These are phyloP conservation scores for Fusarium burgessii DNA, from an alignment of 2,329 filamentous ascomycete genomes.

Conservation along the genomic window DNA sequence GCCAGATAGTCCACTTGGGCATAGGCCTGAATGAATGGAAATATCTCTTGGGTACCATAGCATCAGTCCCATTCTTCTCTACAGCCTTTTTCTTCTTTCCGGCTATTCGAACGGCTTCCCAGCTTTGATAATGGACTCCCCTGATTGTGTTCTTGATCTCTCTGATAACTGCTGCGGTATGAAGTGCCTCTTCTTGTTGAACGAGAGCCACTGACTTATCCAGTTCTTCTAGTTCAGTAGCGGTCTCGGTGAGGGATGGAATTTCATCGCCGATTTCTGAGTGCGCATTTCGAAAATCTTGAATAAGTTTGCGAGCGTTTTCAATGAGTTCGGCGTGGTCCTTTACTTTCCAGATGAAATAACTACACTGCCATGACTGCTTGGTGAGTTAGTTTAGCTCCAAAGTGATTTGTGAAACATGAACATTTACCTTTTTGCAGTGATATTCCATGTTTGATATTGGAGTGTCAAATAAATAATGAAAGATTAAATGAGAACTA, in stretches of 20 bases:
- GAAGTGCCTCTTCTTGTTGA: background rate
- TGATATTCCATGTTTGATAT: background rate
- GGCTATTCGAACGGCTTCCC: background rate
- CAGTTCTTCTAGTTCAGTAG: background rate
- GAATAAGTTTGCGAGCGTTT: slow-evolving; percentile 3
- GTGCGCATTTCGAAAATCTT: background rate
- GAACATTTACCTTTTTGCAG: background rate
- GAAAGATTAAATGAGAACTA: background rate
- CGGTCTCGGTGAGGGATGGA: background rate
- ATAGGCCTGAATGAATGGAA: background rate
- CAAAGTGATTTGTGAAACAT: background rate
- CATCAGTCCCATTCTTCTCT: background rate
- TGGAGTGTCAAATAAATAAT: background rate
- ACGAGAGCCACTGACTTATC: background rate
- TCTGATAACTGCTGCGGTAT: background rate
- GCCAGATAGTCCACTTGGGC: background rate
- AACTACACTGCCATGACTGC: background rate
- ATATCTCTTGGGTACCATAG: background rate
- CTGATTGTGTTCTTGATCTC: background rate
- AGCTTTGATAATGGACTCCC: background rate
- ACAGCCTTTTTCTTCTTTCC: background rate
- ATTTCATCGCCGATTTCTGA: background rate
- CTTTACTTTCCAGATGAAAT: background rate
- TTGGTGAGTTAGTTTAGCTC: background rate
- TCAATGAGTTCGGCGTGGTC: background rate